Percentiles rank a stretch among this genome's conserved stretches.
phyloP scores from a whole-genome alignment of 768 basidiomycete genomes.

The Pisolithus microcarpus region DNA sequence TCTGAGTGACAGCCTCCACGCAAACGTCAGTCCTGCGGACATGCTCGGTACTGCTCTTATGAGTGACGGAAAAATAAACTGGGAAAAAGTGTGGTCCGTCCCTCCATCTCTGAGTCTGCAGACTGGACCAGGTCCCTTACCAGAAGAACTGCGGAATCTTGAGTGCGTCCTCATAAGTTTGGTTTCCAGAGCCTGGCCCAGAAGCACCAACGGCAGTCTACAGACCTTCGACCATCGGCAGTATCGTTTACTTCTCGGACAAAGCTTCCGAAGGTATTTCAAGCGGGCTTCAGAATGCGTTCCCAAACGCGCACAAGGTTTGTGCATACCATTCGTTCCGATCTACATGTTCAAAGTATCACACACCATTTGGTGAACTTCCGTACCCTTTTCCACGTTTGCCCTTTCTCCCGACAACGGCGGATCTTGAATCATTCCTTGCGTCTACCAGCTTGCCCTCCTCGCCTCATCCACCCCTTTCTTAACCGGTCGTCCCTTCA shows the following conservation, averaged over 20 bases:
- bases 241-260: slow-evolving; percentile 52
- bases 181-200: neutral
- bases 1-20: neutral
- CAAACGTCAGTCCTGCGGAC: neutral
- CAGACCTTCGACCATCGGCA: slow-evolving; percentile 14
- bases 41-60: slow-evolving; percentile 1
- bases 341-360: neutral
- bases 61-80: slow-evolving; percentile 27
- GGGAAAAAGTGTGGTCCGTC: slow-evolving; percentile 44
- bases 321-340: slow-evolving; percentile 10
- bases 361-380: neutral
- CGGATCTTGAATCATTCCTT: neutral
- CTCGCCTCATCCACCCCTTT: slow-evolving; percentile 73
- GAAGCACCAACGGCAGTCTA: neutral
- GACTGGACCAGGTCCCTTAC: slow-evolving; percentile 20
- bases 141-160: slow-evolving; percentile 31
- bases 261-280: slow-evolving; percentile 49
- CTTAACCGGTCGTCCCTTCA: slow-evolving; percentile 66
- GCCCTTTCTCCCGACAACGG: neutral
- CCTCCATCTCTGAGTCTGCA: slow-evolving; percentile 1
- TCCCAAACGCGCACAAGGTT: slow-evolving; percentile 46
- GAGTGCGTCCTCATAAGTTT: slow-evolving; percentile 14
- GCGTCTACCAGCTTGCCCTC: slow-evolving; percentile 47
- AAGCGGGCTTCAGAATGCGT: slow-evolving; percentile 31
- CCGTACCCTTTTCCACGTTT: neutral